phyloP scores from a whole-genome alignment of 2,329 filamentous ascomycete species.

The Zopfia rhizophila region DNA sequence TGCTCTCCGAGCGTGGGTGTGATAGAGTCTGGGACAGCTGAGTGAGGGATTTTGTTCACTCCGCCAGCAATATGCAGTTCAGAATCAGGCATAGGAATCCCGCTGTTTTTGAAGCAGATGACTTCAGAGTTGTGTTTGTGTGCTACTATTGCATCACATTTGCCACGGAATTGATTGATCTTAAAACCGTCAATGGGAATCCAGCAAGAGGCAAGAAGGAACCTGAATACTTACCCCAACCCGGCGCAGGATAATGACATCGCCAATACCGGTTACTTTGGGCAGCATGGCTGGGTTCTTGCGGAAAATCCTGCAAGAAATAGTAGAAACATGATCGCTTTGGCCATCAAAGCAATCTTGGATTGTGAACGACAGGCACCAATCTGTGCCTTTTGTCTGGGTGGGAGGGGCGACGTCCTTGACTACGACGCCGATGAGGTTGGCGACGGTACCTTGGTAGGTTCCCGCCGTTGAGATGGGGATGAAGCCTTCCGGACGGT shows the following conservation, averaged over 20 bases:
- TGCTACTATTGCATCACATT: not conserved
- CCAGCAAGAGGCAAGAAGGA: no score
- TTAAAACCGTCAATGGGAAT: no score
- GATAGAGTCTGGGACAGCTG: not conserved
- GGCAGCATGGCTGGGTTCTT: slow-evolving; percentile 50
- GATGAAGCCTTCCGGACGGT: slow-evolving; percentile 52
- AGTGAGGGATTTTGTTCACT: not conserved
- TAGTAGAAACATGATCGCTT: slow-evolving; percentile 30
- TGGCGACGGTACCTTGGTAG: slow-evolving; percentile 54
- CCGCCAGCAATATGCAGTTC: not conserved
- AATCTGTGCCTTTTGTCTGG: slow-evolving; percentile 64
- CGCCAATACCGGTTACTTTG: slow-evolving; percentile 60
- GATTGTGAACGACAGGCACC: slow-evolving; percentile 49
- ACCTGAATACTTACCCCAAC: no score
- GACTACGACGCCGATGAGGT: slow-evolving; percentile 76
- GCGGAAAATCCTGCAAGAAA: slow-evolving; percentile 39
- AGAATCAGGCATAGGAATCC: slow-evolving; percentile 4
- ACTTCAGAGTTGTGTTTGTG: not conserved
- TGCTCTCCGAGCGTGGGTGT: slow-evolving; percentile 37
- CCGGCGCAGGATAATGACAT: slow-evolving; percentile 73
- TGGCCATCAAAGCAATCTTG: slow-evolving; percentile 46
- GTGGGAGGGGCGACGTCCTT: slow-evolving; percentile 68
- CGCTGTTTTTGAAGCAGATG: not conserved
- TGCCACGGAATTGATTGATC: not conserved
- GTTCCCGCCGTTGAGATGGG: slow-evolving; percentile 59